Base-by-base conservation (phyloP, 305 asterid species). In the Galium porrigens region DNA sequence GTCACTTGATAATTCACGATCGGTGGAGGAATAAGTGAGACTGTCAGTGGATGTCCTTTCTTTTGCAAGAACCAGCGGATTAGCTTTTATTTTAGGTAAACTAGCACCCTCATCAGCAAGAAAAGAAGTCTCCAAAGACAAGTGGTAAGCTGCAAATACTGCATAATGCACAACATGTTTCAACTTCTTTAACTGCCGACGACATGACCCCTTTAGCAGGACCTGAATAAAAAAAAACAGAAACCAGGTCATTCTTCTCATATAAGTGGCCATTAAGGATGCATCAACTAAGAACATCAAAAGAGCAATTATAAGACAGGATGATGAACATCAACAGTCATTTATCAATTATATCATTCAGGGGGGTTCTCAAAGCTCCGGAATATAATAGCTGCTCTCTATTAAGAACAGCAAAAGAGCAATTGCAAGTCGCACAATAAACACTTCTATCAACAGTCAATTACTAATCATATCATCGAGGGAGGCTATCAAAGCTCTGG, bases 91-190 rank as follows among this genome's bases (percentile, higher is more conserved):
- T 76, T 79, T 79, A 46, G 97, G 97, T 66, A 94, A 86, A 63
- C 78, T 80, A 55, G 99, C 95, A 53, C 99, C 99, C 83, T 94
- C 99, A 56, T 94, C 97, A 52, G 88, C 88, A 62, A 94, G 91
- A 76, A 86, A 90, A 1, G 97, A 94, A 61, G 95, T 86, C 76
- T 94, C 94, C 52, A 87, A 82, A 55, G 85, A 86, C 76, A 94
- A 77, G 80, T 94, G 97, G 73, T 94, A 84, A 42, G 99, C 99
- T 20, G 97, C 99, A 75, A 90, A 94, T 39, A 94, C 88, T 33
- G 97, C 95, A 70, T 83, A 90, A 48, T 80, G 87, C 65, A 86
- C 79, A 62, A 83, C 97, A 34, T 80, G 77, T 68, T 94, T 94
- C 79, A 87, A 81, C 83, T 85, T 90, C 80, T 86, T 90, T 63